phyloP scores from a whole-genome alignment of 2,329 filamentous ascomycete species.

The Cercospora sojina region DNA sequence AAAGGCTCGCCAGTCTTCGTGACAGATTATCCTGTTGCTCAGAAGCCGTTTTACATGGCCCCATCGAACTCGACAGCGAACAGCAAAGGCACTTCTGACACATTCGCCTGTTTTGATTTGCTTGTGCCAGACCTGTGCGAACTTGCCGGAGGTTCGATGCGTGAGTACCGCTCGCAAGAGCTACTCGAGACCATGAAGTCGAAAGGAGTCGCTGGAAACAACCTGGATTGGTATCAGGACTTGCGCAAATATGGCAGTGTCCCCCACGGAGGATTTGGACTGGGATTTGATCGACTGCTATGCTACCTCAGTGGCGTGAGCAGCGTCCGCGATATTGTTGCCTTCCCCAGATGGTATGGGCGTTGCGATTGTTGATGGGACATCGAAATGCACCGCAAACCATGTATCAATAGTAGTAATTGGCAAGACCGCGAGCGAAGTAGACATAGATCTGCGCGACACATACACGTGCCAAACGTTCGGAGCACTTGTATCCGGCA shows the following conservation, averaged over 20 bases:
- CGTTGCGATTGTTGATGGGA: constrained; percentile 39
- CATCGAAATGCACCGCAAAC: not conserved
- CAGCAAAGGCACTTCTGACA: constrained; percentile 41
- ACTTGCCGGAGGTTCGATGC: constrained; percentile 83
- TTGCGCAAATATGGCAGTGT: constrained; percentile 87
- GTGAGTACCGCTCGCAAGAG: constrained; percentile 71
- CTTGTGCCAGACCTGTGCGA: constrained; percentile 83
- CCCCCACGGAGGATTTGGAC: constrained; percentile 84
- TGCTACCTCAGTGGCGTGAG: constrained; percentile 78
- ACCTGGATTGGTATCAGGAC: constrained; percentile 81
- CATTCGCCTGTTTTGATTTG: constrained; percentile 88
- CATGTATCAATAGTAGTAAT: not conserved
- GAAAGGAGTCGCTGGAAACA: constrained; percentile 55
- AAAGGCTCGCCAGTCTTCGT: constrained; percentile 75
- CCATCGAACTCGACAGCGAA: constrained; percentile 45
- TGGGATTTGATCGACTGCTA: constrained; percentile 84
- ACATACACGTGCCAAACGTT: not conserved
- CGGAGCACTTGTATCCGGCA: not conserved
- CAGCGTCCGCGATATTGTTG: constrained; percentile 80
- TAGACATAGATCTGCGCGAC: not conserved
- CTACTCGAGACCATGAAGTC: constrained; percentile 69
- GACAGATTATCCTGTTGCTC: constrained; percentile 81
- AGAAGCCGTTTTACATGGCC: constrained; percentile 92
- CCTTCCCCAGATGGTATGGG: constrained; percentile 73
- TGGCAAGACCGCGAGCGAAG: not conserved